Conservation (phyloP, 2,329 filamentous ascomycete species). For the Xylariaceae sp. region DNA sequence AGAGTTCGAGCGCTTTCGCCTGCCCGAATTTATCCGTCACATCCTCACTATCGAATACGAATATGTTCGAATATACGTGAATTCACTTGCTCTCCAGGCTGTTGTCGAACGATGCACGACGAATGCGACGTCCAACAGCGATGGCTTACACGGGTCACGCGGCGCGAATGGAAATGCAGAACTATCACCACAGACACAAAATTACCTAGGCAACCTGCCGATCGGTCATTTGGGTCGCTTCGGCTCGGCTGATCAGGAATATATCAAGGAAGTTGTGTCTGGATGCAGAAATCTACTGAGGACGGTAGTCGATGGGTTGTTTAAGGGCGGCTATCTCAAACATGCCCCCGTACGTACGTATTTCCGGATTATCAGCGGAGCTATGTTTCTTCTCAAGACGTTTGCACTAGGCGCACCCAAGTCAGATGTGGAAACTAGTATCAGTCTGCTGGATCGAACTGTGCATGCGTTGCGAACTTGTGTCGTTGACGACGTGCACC, state of each 20-base stretch:
- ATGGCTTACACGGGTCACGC: constrained; percentile 34
- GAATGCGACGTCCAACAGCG: constrained; percentile 49
- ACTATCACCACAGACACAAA: constrained; percentile 58
- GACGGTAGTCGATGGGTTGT: constrained; percentile 69
- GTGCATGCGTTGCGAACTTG: constrained; percentile 70
- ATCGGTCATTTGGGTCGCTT: constrained; percentile 60
- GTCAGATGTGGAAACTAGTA: constrained; percentile 69
- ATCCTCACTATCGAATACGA: constrained; percentile 93
- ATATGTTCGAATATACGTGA: constrained; percentile 90
- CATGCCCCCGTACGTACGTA: constrained; percentile 80
- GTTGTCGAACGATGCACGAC: constrained; percentile 89
- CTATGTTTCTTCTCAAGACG: constrained; percentile 79
- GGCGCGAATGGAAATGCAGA: constrained; percentile 36
- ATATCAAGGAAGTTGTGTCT: constrained; percentile 70
- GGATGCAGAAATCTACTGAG: constrained; percentile 71
- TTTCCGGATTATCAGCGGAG: constrained; percentile 78
- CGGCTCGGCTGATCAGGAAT: constrained; percentile 62
- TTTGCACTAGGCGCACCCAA: constrained; percentile 76
- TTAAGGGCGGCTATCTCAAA: constrained; percentile 70
- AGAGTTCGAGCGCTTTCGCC: constrained; percentile 72
- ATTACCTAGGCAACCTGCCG: constrained; percentile 59
- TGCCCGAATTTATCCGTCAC: constrained; percentile 61
- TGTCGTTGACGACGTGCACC: constrained; percentile 78
- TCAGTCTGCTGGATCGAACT: constrained; percentile 68
- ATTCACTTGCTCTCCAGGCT: constrained; percentile 88